Conservation (phyloP, 805 yeast species). For the Saccharomyces paradoxus region DNA sequence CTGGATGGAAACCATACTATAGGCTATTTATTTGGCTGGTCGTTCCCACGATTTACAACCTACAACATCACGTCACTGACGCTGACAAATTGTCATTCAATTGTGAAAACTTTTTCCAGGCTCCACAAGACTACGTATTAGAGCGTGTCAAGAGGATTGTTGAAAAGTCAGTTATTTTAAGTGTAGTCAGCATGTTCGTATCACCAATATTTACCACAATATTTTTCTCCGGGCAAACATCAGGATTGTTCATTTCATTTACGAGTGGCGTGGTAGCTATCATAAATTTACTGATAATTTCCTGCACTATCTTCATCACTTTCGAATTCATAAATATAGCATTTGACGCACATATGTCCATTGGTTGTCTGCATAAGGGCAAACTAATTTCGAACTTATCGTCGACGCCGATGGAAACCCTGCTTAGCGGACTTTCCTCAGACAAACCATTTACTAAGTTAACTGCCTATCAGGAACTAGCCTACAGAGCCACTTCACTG, state of each 20-base stretch:
- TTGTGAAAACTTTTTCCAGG: conserved; percentile 32
- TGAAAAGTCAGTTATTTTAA: conserved; percentile 27
- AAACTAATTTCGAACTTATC: conserved; percentile 48
- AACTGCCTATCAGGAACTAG: conserved; percentile 71
- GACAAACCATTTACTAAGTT: conserved; percentile 41
- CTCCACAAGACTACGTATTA: conserved; percentile 31
- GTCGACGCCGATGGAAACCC: conserved; percentile 53
- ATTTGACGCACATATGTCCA: conserved; percentile 56
- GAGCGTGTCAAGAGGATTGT: conserved; percentile 27
- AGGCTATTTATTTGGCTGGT: conserved; percentile 29
- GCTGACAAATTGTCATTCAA: conserved; percentile 45
- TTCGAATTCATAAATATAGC: conserved; percentile 54
- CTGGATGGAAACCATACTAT: conserved; percentile 1
- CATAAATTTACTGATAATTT: conserved; percentile 29
- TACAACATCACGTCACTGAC: conserved; percentile 46
- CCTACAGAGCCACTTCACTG: conserved; percentile 48
- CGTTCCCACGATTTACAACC: conserved; percentile 39
- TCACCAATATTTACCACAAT: conserved; percentile 19
- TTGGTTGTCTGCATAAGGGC: conserved; percentile 65
- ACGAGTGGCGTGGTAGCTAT: conserved; percentile 23
- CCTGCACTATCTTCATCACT: conserved; percentile 31
- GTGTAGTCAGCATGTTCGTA: conserved; percentile 26
- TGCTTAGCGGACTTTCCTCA: conserved; percentile 56
- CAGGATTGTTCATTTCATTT: conserved; percentile 36
- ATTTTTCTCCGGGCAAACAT: conserved; percentile 31